phyloP scores from a whole-genome alignment of 768 basidiomycete genomes.

The Amanita fuliginea region DNA sequence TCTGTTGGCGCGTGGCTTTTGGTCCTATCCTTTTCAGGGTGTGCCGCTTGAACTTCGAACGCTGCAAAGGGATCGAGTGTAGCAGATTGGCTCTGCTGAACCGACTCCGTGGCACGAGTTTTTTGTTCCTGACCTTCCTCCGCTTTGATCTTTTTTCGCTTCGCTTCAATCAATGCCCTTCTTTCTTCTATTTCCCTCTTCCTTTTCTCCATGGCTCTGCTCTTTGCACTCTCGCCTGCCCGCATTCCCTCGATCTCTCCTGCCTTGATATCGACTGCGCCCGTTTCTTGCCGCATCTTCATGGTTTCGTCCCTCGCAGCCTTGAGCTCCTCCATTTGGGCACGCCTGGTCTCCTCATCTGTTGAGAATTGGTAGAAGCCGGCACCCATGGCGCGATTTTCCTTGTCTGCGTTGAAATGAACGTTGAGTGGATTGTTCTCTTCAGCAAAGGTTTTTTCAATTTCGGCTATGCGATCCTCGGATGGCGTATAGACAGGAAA shows the following conservation, averaged over 20 bases:
- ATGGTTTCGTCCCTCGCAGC: slow-evolving; percentile 62
- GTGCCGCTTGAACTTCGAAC: slow-evolving; percentile 26
- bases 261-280: slow-evolving; percentile 47
- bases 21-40: slow-evolving; percentile 13
- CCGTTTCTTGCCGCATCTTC: slow-evolving; percentile 43
- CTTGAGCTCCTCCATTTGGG: slow-evolving; percentile 78
- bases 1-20: slow-evolving; percentile 17
- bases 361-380: slow-evolving; percentile 86
- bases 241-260: slow-evolving; percentile 78
- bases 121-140: slow-evolving; percentile 8
- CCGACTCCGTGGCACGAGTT: background rate
- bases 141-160: slow-evolving; percentile 42
- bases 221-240: slow-evolving; percentile 25
- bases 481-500: slow-evolving; percentile 87
- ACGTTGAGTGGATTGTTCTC: slow-evolving; percentile 57
- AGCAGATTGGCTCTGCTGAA: background rate
- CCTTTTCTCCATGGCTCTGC: slow-evolving; percentile 61
- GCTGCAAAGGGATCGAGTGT: slow-evolving; percentile 38
- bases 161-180: slow-evolving; percentile 49
- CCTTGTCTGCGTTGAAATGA: slow-evolving; percentile 76
- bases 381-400: slow-evolving; percentile 84
- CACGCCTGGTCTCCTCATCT: slow-evolving; percentile 68
- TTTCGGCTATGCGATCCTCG: slow-evolving; percentile 65
- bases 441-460: slow-evolving; percentile 61
- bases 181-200: slow-evolving; percentile 68